Evolutionary conservation across 768 basidiomycete species (phyloP), one percentile per base, ranked within the genome.

Genomic region (Suillus hirtellus): DNA sequence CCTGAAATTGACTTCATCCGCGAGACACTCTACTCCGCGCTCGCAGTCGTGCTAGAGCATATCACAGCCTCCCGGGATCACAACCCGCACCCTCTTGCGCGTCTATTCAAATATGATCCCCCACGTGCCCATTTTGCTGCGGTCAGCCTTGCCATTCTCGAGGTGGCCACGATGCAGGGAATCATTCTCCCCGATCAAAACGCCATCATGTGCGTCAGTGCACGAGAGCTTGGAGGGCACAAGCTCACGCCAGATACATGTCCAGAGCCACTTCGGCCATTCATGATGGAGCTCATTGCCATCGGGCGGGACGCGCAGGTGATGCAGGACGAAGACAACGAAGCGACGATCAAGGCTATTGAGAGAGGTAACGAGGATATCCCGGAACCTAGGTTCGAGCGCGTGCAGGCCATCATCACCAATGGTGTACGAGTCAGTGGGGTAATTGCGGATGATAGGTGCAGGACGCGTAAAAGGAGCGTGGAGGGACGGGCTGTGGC

Each of bases 21-120:
- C 34, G 92, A 95, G 74, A 93, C 93, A 0, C 82, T 95, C 19
- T 95, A 94, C 73, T 91, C 93, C 0, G 84, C 90, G 2, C 80
- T 95, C 3, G 92, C 82, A 0, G 90, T 92, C 65, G 86, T 83
- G 1, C 80, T 94, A 52, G 82, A 86, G 56, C 77, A 78, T 4
- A 82, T 79, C 14, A 42, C 40, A 17, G 17, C 10, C 11, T 58
- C 40, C 17, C 38, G 4, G 10, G 27, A 24, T 42, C 40, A 12
- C 11, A 31, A 31, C 17, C 24, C 40, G 17, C 81, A 83, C 0
- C 77, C 81, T 3, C 81, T 95, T 7, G 83, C 83, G 3, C 62
- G 69, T 0, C 80, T 89, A 11, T 82, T 94, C 62, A 76, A 76
- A n/a, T 68, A 70, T 15, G 91, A 94, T 69, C 86, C 86, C 0